Evolutionary conservation across 352 stramenopile genomes (phyloP).

Genomic region (Globisporangium emineosum): DNA sequence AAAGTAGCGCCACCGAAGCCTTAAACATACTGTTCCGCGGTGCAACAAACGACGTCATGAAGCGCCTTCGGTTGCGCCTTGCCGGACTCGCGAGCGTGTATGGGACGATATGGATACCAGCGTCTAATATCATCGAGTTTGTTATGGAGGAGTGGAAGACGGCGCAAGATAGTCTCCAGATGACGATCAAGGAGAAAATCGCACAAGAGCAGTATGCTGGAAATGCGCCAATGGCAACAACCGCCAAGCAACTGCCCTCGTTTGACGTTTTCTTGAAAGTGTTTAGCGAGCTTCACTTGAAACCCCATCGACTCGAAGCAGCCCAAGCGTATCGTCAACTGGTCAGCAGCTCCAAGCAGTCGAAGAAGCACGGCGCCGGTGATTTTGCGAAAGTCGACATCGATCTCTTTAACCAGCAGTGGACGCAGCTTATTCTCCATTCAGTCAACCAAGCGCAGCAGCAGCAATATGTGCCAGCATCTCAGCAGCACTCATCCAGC

Average conservation of each 20-base stretch:
- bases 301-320: constrained; percentile 29
- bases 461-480: constrained; percentile 22
- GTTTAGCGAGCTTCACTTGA: constrained; percentile 31
- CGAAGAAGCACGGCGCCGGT: neutral
- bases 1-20: constrained; percentile 40
- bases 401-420: constrained; percentile 27
- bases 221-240: neutral
- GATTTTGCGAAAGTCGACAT: constrained; percentile 12
- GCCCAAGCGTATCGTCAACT: constrained; percentile 34
- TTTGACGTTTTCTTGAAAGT: constrained; percentile 27
- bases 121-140: constrained; percentile 42
- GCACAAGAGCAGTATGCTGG: constrained; percentile 7
- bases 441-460: constrained; percentile 38
- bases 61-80: constrained; percentile 39
- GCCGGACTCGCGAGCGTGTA: constrained; percentile 46
- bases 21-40: constrained; percentile 32
- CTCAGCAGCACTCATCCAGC: constrained; percentile 2
- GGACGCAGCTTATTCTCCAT: constrained; percentile 29
- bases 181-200: constrained; percentile 28
- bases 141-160: constrained; percentile 48
- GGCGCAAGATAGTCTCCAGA: constrained; percentile 23
- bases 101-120: constrained; percentile 50
- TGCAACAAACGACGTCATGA: constrained; percentile 34
- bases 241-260: constrained; percentile 8
- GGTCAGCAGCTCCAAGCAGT: constrained; percentile 12